Evolutionary conservation across 306 rosid species (phyloP), one percentile per base, ranked within the genome.

Genomic region (Herpetospermum pedunculosum): DNA sequence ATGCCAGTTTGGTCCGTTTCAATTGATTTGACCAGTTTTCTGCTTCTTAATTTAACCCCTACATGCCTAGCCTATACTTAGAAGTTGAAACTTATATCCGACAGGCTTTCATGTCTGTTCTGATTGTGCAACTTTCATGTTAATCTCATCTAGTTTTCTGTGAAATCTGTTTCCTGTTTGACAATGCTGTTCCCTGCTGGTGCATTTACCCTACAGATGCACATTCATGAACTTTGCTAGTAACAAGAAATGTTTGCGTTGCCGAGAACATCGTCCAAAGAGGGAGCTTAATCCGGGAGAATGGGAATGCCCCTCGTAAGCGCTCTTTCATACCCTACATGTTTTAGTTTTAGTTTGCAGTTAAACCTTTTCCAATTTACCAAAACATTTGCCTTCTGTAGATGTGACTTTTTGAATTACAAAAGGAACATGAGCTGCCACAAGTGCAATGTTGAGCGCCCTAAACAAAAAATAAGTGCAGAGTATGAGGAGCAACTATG

Each of bases 251-350:
- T 91, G 99, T 76, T 37, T 84, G 43, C 92, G 86, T 15, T 94
- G 99, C 79, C 83, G 65, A 68, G 90, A 83, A 79, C 38, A 64
- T 55, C 87, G 88, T 11, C 88, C 97, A 77, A 80, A 71, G 77
- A 78, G 78, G 77, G 72, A 49, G 25, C 75, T 81, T 37, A 84
- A 78, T 35, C 80, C 81, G 21, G 90, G 89, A 46, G 97, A 94
- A 5, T 94, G 99, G 97, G 84, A 74, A 82, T 91, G 97, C 76
- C 95, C 96, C 67, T 81, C 81, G 99, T 94, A 79, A 87, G 92
- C 81, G 1, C 18, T 75, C 34, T 11, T 28, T 8, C 11, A 2
- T 13, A 50, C 28, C 12, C 4, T 71, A 44, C n/a, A 44, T 14
- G 49, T 44, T 40, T n/a, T n/a, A n/a, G 58, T 6, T 30, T n/a